Evolutionary conservation across 2,329 filamentous ascomycete species (phyloP).

Genomic region (Cladosporium sphaerospermum): DNA sequence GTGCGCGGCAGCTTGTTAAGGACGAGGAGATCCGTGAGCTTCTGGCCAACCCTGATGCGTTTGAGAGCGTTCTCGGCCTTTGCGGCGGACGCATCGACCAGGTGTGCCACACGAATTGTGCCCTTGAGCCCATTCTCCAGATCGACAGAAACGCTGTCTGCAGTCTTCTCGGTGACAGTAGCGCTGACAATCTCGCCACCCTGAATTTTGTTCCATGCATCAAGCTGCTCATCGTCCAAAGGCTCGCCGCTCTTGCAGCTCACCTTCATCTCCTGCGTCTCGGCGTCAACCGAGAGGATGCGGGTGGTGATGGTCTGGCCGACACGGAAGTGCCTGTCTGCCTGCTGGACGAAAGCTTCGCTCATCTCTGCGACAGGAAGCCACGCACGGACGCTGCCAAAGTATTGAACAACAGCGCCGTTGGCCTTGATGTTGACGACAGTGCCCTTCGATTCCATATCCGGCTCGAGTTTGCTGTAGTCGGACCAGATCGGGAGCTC

Average conservation of each 20-base stretch:
- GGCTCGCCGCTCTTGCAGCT: constrained; percentile 86
- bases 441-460: constrained; percentile 76
- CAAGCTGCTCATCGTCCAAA: constrained; percentile 69
- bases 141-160: constrained; percentile 56
- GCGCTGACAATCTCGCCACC: constrained; percentile 71
- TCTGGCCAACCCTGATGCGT: constrained; percentile 78
- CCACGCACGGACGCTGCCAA: constrained; percentile 75
- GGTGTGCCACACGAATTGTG: constrained; percentile 66
- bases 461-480: constrained; percentile 66
- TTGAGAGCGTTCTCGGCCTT: constrained; percentile 73
- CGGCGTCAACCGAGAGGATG: constrained; percentile 71
- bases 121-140: constrained; percentile 71
- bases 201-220: constrained; percentile 65
- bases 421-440: constrained; percentile 72
- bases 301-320: constrained; percentile 91
- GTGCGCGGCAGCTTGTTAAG: constrained; percentile 79
- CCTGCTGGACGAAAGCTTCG: constrained; percentile 87
- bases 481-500: constrained; percentile 72
- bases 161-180: constrained; percentile 49
- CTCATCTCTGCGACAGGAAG: constrained; percentile 96
- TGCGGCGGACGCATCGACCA: constrained; percentile 75
- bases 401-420: constrained; percentile 90
- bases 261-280: constrained; percentile 67
- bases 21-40: constrained; percentile 72
- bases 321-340: constrained; percentile 77